Base-by-base conservation (phyloP, 306 rosid genomes). In the Calophaca sinica region DNA sequence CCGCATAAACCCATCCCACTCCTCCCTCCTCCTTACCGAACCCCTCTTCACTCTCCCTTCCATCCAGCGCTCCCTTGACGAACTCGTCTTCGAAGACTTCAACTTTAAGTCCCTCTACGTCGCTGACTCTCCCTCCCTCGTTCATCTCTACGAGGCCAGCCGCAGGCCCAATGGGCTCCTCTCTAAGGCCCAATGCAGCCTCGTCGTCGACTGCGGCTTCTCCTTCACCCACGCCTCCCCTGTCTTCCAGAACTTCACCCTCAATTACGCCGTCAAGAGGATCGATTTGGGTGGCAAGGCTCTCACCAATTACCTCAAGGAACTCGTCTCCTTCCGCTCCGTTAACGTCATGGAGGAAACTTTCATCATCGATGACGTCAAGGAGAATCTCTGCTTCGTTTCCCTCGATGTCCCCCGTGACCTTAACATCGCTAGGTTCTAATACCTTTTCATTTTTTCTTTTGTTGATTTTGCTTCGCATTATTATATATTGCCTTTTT, bases 281-380 rank as follows among this genome's bases (percentile, higher is more conserved):
- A 87, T 94, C 50, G 97, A 94, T 50, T 65, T 94, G 61, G 98
- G 98, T 10, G 98, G 98, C 8, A 94, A 94, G 60, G 97, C 96
- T 0, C 78, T 94, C 71, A 94, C 98, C 7, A 94, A 94, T 75
- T 87, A 91, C 70, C 89, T 94, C 45, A 94, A 94, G 82, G 98
- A 91, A 73, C 82, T 90, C 15, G 94, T 94, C 3, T 94, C 98
- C 7, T 94, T 89, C 70, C 86, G 98, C 4, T 68, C 98, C 9
- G 73, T 94, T 20, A 91, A 87, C 63, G 97, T 91, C 36, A 91
- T 94, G 98, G 98, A 91, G 35, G 98, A 94, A 81, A 89, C 93
- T 4, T 89, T 94, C 51, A 54, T 91, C 32, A 90, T 94, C 32
- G 98, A 94, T 20, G 96, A 91, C 35, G 98, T 94, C 14, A 94